Evolutionary conservation across 2,329 filamentous ascomycete genomes (phyloP), one percentile per base, ranked within the genome.

Genomic region (Fusarium tanahbumbuense): DNA sequence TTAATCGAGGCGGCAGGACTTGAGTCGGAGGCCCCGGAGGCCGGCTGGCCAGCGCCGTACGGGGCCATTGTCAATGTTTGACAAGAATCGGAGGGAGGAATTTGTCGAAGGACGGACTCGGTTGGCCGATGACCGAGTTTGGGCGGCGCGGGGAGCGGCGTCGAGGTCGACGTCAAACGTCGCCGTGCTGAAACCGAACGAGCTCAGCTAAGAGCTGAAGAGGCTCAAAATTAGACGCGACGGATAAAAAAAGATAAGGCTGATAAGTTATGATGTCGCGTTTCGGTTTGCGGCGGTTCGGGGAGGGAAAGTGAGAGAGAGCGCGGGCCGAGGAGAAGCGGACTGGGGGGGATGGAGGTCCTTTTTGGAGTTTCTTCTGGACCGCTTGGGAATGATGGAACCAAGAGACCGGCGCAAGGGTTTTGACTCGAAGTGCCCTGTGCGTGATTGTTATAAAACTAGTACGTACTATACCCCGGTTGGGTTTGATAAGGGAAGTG

Each of bases 241-340:
- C 50, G 20, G 42, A 45, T 48, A 30, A 57, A 48, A 47, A 60
- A 41, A 44, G 32, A 62, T 52, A 60, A 64, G 65, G 63, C 55
- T 55, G 64, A 56, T 50, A 44, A 66, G 65, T 48, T 58, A 63
- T 66, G 56, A 59, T 66, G 64, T 62, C 60, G 55, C 65, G 61
- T 56, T 73, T 77, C 78, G 78, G 79, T 76, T 80, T 76, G 79
- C 75, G 69, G 76, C 79, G 78, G 79, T 74, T 78, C 67, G 68
- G 67, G 54, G 71, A 78, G 76, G 76, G 65, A 67, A 71, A 41
- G 74, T 66, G 68, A 59, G 59, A 56, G 60, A 57, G 57, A 60
- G 55, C 64, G 64, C 70, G 71, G 74, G 73, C 73, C 72, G 72
- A 74, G 32, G 67, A 67, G 73, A 72, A 74, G 71, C 72, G 71